Evolutionary conservation across 805 yeast genomes (phyloP).

Genomic region (Kodamaea kakaduensis): DNA sequence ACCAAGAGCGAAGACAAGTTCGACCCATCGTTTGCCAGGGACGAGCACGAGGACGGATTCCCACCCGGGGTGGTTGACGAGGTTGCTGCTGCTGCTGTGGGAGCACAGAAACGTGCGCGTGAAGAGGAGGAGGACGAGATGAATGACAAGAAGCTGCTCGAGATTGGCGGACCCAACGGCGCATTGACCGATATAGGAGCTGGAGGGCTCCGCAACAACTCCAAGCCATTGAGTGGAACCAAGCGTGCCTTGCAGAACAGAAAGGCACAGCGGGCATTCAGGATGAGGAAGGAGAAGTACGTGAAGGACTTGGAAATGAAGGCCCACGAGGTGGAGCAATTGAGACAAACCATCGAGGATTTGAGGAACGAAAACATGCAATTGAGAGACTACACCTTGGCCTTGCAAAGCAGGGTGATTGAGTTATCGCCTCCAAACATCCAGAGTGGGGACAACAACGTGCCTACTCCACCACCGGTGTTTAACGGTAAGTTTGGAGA

Average conservation of each 20-base stretch:
- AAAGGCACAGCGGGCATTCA: conserved; percentile 86
- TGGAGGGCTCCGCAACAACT: conserved; percentile 16
- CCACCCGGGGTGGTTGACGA: conserved; percentile 20
- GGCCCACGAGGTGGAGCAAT: conserved; percentile 57
- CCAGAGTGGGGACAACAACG: conserved; percentile 7
- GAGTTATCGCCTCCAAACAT: conserved; percentile 32
- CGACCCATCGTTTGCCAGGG: conserved; percentile 29
- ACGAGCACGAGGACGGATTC: conserved; percentile 20
- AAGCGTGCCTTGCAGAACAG: conserved; percentile 92
- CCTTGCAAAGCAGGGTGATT: conserved; percentile 63
- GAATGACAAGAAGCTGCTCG: conserved; percentile 11
- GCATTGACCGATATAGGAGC: conserved; percentile 9
- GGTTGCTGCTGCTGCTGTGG: conserved; percentile 26
- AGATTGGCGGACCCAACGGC: conserved; percentile 7
- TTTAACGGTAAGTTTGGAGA: conserved; percentile 10
- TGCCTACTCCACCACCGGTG: conserved; percentile 14
- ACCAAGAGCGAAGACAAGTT: conserved; percentile 21
- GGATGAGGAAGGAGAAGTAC: conserved; percentile 77
- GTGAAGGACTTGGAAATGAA: conserved; percentile 75
- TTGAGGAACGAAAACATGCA: conserved; percentile 66
- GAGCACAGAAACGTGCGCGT: conserved; percentile 15
- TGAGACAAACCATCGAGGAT: conserved; percentile 62
- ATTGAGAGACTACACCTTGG: conserved; percentile 67
- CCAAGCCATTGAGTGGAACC: conserved; percentile 43
- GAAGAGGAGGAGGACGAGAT: conserved; percentile 9